Conservation (phyloP, 768 basidiomycete species). For the Lactarius vividus region DNA sequence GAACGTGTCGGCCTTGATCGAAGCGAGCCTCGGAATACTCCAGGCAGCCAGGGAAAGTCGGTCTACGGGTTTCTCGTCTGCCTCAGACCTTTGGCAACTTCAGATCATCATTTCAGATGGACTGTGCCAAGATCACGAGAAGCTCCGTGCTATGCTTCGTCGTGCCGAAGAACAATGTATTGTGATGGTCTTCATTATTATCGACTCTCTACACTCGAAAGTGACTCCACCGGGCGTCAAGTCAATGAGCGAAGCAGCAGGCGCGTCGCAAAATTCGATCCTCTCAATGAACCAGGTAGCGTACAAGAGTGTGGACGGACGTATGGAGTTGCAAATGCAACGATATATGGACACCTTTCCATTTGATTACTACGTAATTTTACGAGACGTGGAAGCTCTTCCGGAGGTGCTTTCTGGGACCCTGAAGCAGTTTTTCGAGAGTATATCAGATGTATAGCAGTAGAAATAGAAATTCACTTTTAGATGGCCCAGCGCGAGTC, state of each 20-base stretch:
- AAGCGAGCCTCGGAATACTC: conserved; percentile 70
- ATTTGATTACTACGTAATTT: conserved; percentile 95
- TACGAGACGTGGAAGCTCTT: conserved; percentile 85
- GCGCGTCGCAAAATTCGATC: conserved; percentile 64
- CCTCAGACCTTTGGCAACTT: conserved; percentile 92
- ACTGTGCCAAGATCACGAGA: conserved; percentile 95
- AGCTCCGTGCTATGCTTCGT: conserved; percentile 72
- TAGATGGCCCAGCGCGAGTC: background rate
- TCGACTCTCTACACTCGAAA: conserved; percentile 78
- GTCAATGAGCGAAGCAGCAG: background rate
- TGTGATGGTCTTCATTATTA: conserved; percentile 94
- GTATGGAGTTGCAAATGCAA: conserved; percentile 82
- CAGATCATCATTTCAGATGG: conserved; percentile 99
- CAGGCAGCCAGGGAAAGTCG: conserved; percentile 73
- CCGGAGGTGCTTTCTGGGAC: conserved; percentile 88
- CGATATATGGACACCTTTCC: conserved; percentile 96
- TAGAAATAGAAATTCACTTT: conserved; percentile 32
- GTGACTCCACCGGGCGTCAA: conserved; percentile 28
- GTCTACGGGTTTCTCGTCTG: conserved; percentile 55
- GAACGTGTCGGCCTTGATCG: conserved; percentile 78
- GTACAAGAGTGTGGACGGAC: conserved; percentile 76
- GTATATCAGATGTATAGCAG: conserved; percentile 59
- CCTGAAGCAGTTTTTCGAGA: conserved; percentile 88
- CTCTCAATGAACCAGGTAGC: conserved; percentile 90
- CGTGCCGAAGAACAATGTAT: conserved; percentile 86